phyloP scores from a whole-genome alignment of 2,329 filamentous ascomycete species.

The Calonectria montana region DNA sequence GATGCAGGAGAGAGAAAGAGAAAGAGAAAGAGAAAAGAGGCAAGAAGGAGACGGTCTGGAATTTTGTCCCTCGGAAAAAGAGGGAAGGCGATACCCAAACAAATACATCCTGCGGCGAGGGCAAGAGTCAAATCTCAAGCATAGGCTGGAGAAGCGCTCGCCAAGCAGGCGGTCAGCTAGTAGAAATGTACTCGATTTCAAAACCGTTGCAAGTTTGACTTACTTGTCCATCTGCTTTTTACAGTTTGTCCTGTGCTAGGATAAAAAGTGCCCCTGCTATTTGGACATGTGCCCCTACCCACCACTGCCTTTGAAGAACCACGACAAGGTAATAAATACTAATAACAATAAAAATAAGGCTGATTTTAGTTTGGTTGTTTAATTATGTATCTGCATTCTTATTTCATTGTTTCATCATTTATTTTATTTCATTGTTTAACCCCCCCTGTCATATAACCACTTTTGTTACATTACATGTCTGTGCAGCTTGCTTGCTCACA shows the following conservation, averaged over 20 bases:
- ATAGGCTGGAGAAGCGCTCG: constrained; percentile 12
- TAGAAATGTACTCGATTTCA: constrained; percentile 17
- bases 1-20: background rate
- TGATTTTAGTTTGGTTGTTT: background rate
- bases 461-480: background rate
- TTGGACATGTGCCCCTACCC: too few species aligned
- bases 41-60: constrained; percentile 18
- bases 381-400: too few species aligned
- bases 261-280: too few species aligned
- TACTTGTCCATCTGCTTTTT: background rate
- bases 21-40: constrained; percentile 18
- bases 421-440: background rate
- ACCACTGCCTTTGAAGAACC: too few species aligned
- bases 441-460: too few species aligned
- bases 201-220: background rate
- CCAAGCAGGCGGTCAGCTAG: constrained; percentile 11
- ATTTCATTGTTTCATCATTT: background rate
- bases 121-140: constrained; percentile 13
- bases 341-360: background rate
- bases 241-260: background rate
- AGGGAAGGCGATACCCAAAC: constrained; percentile 44
- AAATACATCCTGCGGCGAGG: constrained; percentile 27
- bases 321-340: background rate
- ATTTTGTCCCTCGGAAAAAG: constrained; percentile 33
- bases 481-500: background rate